A percentile compares a stretch with the other conserved stretches of the same genome.
Conservation (phyloP, 371 early-diverging fungal genomes). For the Choanephora cucurbitarum region DNA sequence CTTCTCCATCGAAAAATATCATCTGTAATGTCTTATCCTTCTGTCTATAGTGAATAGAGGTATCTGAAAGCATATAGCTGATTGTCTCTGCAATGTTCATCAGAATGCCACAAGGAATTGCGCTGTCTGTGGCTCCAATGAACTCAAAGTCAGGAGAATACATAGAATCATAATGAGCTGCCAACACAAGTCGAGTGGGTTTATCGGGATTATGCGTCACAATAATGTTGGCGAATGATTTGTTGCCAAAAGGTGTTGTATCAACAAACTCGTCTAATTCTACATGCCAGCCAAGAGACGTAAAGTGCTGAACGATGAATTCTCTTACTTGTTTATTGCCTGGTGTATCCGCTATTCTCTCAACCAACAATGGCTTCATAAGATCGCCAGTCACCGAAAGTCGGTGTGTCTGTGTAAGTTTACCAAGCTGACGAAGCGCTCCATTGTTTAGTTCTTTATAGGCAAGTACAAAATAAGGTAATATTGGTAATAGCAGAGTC, state of each 20-base stretch:
- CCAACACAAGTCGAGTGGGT: conserved; percentile 73
- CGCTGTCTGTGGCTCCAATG: conserved; percentile 85
- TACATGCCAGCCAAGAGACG: conserved; percentile 71
- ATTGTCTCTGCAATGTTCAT: conserved; percentile 75
- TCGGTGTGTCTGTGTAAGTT: conserved; percentile 18
- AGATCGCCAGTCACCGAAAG: conserved; percentile 50
- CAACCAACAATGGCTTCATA: conserved; percentile 67
- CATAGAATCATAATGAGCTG: conserved; percentile 94
- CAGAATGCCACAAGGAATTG: conserved; percentile 86
- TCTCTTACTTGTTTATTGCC: conserved; percentile 69
- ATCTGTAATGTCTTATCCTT: conserved; percentile 76
- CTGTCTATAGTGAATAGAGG: conserved; percentile 10
- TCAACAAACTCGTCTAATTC: conserved; percentile 80
- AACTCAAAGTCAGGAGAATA: conserved; percentile 65
- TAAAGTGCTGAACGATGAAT: conserved; percentile 67
- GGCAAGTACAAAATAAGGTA: background rate
- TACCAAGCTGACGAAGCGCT: conserved; percentile 19
- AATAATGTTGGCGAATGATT: conserved; percentile 83
- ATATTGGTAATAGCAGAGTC: conserved; percentile 1
- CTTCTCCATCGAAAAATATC: conserved; percentile 97
- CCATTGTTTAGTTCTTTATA: conserved; percentile 19
- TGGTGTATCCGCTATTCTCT: conserved; percentile 77
- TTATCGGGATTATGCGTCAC: conserved; percentile 82
- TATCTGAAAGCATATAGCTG: conserved; percentile 15
- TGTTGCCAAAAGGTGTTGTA: conserved; percentile 75